phyloP scores from a whole-genome alignment of 2,329 filamentous ascomycete species.

The Hymenotorrendiella dingleyae region DNA sequence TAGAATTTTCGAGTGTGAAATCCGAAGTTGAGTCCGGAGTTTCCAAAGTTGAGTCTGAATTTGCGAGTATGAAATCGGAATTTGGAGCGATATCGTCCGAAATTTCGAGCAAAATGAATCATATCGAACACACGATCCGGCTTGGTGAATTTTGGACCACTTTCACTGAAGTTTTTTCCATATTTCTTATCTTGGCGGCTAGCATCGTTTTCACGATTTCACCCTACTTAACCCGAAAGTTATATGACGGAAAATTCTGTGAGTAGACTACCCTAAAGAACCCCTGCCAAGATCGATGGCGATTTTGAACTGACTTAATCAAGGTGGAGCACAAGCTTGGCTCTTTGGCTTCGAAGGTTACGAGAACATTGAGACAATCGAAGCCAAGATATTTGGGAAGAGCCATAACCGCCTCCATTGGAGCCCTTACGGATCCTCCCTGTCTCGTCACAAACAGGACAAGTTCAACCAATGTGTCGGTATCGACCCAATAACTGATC shows the following conservation, averaged over 20 bases:
- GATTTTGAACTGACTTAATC: conserved; percentile 17
- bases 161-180: too few relatives aligned
- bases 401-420: conserved; percentile 22
- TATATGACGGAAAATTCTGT: neutral
- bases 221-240: neutral
- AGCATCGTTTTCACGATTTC: neutral
- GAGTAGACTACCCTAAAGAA: too few relatives aligned
- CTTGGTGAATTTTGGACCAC: too few relatives aligned
- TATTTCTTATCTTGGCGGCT: neutral
- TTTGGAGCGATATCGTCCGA: too few relatives aligned
- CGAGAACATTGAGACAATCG: conserved; percentile 21
- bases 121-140: too few relatives aligned
- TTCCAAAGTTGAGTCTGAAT: too few relatives aligned
- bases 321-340: conserved; percentile 17
- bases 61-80: too few relatives aligned
- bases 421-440: conserved; percentile 20
- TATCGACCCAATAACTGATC: conserved; percentile 17
- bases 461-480: conserved; percentile 16
- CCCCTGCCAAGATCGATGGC: conserved; percentile 17
- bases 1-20: too few relatives aligned
- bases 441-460: conserved; percentile 11
- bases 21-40: too few relatives aligned
- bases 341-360: conserved; percentile 28
- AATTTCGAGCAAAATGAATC: too few relatives aligned
- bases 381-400: conserved; percentile 25